Evolutionary conservation across 257 asterid species (phyloP), one percentile per base, ranked within the genome.

Genomic region (Capsicum baccatum): DNA sequence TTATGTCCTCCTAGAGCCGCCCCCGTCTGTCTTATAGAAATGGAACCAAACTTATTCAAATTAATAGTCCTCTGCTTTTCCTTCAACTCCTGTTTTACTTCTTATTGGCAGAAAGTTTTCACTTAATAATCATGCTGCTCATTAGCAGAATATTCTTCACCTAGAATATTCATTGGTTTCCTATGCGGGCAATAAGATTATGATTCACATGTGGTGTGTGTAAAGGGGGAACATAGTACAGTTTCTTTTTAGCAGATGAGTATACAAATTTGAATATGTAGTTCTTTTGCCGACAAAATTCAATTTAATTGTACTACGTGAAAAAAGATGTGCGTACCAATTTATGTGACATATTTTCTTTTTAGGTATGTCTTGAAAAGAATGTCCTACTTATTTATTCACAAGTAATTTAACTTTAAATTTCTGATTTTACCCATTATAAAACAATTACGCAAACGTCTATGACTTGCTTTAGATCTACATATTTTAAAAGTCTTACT

Each of bases 21-120:
- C 26, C 26, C 26, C 26, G 26, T 26, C 26, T 26, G 26, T 26
- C 26, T 26, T 26, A 26, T 26, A 26, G 26, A 26, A 26, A 26
- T 26, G 26, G 26, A 26, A 26, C 33, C 33, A 26, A 26, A 26
- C 33, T 26, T 48, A 21, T 48, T 21, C 60, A 19, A 48, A 74
- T 21, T 50, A 21, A 76, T 76, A 52, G 48, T 13, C 3, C 76
- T 11, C 9, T n/a, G 47, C 19, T 58, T 15, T 9, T 3, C 35
- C 4, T 84, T 48, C 12, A 63, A 60, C 78, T 37, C 26, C 26
- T 37, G 52, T 68, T 37, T 69, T 68, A 16, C 79, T 42, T 69
- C 55, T 42, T 39, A 39, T n/a, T 39, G 42, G 42, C 79, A 39
- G 35, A 69, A 69, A 69, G 78, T 69, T 69, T 69, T 71, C 56